Conservation (phyloP, 345 rosid genomes). For the Syzygium grande region DNA sequence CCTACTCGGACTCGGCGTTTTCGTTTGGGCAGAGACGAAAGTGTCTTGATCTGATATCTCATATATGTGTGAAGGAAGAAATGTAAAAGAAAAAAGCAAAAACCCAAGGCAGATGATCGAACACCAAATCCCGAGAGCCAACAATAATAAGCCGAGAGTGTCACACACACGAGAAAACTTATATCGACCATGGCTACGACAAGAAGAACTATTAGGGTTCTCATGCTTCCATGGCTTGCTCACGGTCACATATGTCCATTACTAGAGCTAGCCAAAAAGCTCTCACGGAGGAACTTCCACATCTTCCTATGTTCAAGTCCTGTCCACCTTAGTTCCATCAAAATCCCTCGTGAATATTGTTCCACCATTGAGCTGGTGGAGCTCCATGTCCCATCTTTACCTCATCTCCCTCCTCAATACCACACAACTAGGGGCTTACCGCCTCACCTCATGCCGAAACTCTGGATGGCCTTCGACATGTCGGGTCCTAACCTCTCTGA, state of each 20-base stretch:
- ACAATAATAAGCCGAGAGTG: neutral
- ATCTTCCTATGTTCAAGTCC: conserved; percentile 27
- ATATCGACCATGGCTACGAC: neutral
- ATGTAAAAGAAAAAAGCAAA: neutral
- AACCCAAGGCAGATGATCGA: neutral
- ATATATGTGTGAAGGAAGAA: neutral
- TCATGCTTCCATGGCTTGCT: conserved; percentile 45
- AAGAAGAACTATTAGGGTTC: conserved; percentile 1
- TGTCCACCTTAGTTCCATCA: conserved; percentile 7
- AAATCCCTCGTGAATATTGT: neutral
- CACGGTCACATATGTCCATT: conserved; percentile 35
- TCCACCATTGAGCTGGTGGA: conserved; percentile 18
- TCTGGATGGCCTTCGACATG: conserved; percentile 16
- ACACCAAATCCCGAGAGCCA: neutral
- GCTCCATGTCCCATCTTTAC: conserved; percentile 19
- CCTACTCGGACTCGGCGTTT: neutral
- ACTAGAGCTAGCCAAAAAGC: conserved; percentile 28
- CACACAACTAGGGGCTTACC: conserved; percentile 37
- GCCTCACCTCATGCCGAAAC: conserved; percentile 21
- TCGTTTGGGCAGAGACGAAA: neutral
- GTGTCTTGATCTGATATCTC: neutral
- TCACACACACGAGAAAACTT: neutral
- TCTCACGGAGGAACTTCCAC: conserved; percentile 11
- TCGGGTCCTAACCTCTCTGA: conserved; percentile 6
- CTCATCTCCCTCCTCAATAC: conserved; percentile 32